Evolutionary conservation across 805 yeast species (phyloP).

Genomic region (Yarrowia hollandica): DNA sequence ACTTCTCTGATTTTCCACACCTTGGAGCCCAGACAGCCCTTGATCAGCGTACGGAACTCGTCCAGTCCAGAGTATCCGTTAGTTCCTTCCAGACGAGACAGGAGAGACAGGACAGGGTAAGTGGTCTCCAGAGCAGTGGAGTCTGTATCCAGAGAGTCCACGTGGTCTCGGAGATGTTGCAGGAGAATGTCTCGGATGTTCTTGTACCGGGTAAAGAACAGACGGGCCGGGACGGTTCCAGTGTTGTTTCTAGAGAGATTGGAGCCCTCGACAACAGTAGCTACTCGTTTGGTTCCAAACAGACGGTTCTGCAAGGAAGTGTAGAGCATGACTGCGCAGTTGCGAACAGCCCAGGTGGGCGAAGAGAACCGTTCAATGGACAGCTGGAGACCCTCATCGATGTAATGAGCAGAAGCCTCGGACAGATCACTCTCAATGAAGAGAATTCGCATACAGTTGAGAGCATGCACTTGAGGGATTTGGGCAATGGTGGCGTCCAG

Average conservation of each 20-base stretch:
- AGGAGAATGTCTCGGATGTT: conserved; percentile 54
- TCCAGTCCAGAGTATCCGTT: conserved; percentile 54
- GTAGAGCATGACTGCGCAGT: conserved; percentile 91
- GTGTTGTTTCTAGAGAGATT: conserved; percentile 34
- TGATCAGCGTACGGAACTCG: conserved; percentile 53
- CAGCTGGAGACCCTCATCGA: conserved; percentile 59
- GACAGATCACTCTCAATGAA: conserved; percentile 72
- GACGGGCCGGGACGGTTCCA: conserved; percentile 51
- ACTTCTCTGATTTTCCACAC: conserved; percentile 87
- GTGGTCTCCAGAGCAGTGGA: conserved; percentile 55
- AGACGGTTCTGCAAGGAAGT: conserved; percentile 78
- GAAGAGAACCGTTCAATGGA: conserved; percentile 65
- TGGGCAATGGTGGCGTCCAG: conserved; percentile 1
- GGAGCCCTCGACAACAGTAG: conserved; percentile 29
- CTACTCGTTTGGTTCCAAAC: conserved; percentile 58
- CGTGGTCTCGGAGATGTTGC: conserved; percentile 36
- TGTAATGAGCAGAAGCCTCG: conserved; percentile 50
- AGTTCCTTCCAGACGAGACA: conserved; percentile 66
- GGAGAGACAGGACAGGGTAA: conserved; percentile 72
- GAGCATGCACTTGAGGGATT: conserved; percentile 90
- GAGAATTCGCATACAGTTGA: conserved; percentile 76
- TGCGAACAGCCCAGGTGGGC: conserved; percentile 79
- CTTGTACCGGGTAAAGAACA: conserved; percentile 68
- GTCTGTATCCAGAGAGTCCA: conserved; percentile 31
- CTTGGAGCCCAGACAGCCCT: conserved; percentile 50